Evolutionary conservation across 208 protist species (phyloP).

Genomic region (Crithidia mellificae): DNA sequence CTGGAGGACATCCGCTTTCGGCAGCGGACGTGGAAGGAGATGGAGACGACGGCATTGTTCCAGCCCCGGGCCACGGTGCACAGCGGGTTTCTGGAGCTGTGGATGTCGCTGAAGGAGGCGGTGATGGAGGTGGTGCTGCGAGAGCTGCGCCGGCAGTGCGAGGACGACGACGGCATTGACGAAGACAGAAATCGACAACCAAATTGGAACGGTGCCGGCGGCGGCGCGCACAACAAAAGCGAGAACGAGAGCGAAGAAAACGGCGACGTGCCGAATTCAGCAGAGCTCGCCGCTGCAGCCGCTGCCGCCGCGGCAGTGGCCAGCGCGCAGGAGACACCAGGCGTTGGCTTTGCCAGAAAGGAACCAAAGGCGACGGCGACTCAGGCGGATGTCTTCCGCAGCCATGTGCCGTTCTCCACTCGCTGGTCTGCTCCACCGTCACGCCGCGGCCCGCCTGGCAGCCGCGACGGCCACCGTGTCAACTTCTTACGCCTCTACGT

Average conservation of each 20-base stretch:
- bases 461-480: not conserved
- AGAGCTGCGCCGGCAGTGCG: constrained; percentile 34
- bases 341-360: too few species aligned
- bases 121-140: constrained; percentile 58
- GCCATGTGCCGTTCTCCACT: constrained; percentile 15
- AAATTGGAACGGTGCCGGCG: not conserved
- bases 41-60: constrained; percentile 41
- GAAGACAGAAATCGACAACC: not conserved
- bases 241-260: not conserved
- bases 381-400: not conserved
- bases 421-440: constrained; percentile 19
- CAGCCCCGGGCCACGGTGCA: constrained; percentile 58
- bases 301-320: too few species aligned
- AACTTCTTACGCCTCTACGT: constrained; percentile 54
- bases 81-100: constrained; percentile 80
- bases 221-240: too few species aligned
- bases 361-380: too few species aligned
- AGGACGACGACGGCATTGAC: not conserved
- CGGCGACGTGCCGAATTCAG: not conserved
- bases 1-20: constrained; percentile 67
- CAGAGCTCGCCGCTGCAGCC: not conserved
- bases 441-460: not conserved
- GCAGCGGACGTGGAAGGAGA: constrained; percentile 69
- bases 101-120: constrained; percentile 66
- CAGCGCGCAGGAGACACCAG: too few species aligned